Base-by-base conservation (phyloP, 164 flowering plant species). In the Nymphaea colorata region DNA sequence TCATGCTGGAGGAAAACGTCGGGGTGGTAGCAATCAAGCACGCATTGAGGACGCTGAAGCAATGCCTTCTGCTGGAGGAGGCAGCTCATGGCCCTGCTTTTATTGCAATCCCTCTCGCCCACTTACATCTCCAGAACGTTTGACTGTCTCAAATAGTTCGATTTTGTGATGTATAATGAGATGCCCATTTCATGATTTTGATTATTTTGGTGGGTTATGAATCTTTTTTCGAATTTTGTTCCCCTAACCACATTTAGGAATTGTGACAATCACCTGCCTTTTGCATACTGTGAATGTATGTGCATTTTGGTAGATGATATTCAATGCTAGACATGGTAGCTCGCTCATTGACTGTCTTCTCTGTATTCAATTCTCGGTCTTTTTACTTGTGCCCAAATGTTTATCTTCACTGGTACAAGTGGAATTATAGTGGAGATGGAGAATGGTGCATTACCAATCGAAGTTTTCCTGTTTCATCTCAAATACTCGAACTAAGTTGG, bases 11-110 rank as follows among this genome's bases (percentile, higher is more conserved):
- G 64, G 88, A 87, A 10, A 85, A 85, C 71, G 69, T 75, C 25
- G 93, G 88, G 16, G 72, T 60, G 71, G 80, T 69, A 17, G 93
- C 97, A 8, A 88, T 91, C 59, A 83, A 76, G 61, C 87, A 89
- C 69, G 96, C 97, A n/a, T 25, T 91, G 68, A 91, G 73, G 73
- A 95, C 96, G 44, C 82, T 94, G 36, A 72, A 84, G 66, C 83
- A 86, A 79, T 85, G 97, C 64, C 95, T 86, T 84, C 76, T 85
- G 68, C 73, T 86, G 2, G 98, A 94, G 77, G 97, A 91, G 79
- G 98, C 84, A 11, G 96, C 98, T 74, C 98, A 94, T 77, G 83
- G 80, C 45, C 96, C 98, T 0, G 96, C 95, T 65, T 66, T 83
- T n/a, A 36, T 65, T 45, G 93, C 96, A n/a, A n/a, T 51, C 87